Conservation (phyloP, 2,329 filamentous ascomycete species). For the Trichoderma brevicompactum region DNA sequence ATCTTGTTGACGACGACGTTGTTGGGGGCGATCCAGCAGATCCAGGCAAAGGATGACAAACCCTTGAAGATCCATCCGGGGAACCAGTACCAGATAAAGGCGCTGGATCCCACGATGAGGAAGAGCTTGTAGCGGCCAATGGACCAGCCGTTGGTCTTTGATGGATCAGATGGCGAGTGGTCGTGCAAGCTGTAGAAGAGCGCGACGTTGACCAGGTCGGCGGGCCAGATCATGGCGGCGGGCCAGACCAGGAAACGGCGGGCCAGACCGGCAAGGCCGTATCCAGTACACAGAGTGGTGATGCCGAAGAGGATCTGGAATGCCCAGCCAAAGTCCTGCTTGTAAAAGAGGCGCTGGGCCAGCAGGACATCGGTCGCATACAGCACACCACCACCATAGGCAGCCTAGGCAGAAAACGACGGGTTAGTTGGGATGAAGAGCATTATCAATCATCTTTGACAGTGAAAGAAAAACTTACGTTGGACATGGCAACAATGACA, state of each 20-base stretch:
- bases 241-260: slow-evolving; percentile 59
- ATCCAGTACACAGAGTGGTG: slow-evolving; percentile 61
- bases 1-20: slow-evolving; percentile 65
- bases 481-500: slow-evolving; percentile 66
- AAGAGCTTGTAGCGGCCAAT: slow-evolving; percentile 69
- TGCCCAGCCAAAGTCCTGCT: slow-evolving; percentile 58
- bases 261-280: slow-evolving; percentile 59
- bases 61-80: slow-evolving; percentile 67
- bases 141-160: slow-evolving; percentile 62
- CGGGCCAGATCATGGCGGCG: slow-evolving; percentile 63
- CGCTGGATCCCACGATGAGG: slow-evolving; percentile 57
- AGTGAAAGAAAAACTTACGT: slow-evolving; percentile 49
- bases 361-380: slow-evolving; percentile 58
- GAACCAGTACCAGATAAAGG: slow-evolving; percentile 63
- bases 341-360: slow-evolving; percentile 61
- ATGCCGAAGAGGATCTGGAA: slow-evolving; percentile 60
- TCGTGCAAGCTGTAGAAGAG: slow-evolving; percentile 56
- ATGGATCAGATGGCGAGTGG: slow-evolving; percentile 51
- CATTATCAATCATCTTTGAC: not conserved
- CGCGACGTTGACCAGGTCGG: slow-evolving; percentile 57
- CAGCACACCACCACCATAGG: slow-evolving; percentile 61
- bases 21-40: slow-evolving; percentile 65
- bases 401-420: slow-evolving; percentile 47
- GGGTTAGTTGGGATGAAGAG: not conserved
- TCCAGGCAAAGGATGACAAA: slow-evolving; percentile 64